phyloP scores from a whole-genome alignment of 257 asterid species.

The Prunella vulgaris region DNA sequence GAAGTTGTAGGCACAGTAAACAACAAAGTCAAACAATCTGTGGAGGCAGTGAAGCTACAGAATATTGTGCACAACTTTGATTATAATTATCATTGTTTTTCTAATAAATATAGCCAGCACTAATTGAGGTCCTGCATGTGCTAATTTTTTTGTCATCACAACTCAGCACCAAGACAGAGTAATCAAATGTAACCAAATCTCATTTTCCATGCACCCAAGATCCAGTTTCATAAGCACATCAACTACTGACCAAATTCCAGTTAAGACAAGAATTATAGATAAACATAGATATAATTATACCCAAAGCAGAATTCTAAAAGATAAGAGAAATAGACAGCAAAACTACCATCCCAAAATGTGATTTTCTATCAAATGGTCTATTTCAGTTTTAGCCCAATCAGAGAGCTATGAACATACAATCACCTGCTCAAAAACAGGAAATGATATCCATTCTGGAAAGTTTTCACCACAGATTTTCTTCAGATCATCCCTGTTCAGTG shows the following conservation, averaged over 20 bases:
- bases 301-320: background rate
- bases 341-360: background rate
- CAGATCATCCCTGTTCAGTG: conserved; percentile 76
- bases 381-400: background rate
- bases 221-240: background rate
- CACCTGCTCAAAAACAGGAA: conserved; percentile 95
- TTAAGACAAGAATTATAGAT: background rate
- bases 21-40: conserved; percentile 1
- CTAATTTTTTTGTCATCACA: background rate
- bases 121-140: background rate
- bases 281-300: background rate
- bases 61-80: background rate
- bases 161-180: background rate
- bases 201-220: background rate
- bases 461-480: conserved; percentile 87
- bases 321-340: background rate
- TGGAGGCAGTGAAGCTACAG: background rate
- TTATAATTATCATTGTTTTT: background rate
- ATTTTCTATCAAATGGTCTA: background rate
- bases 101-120: background rate
- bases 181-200: background rate
- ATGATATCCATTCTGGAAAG: conserved; percentile 91
- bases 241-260: background rate
- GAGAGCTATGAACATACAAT: background rate
- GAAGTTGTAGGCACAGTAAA: conserved; percentile 24